A percentile compares a stretch with the other conserved stretches of the same genome.
phyloP scores from a whole-genome alignment of 441 rosid genomes.

The Erysimum cheiri region DNA sequence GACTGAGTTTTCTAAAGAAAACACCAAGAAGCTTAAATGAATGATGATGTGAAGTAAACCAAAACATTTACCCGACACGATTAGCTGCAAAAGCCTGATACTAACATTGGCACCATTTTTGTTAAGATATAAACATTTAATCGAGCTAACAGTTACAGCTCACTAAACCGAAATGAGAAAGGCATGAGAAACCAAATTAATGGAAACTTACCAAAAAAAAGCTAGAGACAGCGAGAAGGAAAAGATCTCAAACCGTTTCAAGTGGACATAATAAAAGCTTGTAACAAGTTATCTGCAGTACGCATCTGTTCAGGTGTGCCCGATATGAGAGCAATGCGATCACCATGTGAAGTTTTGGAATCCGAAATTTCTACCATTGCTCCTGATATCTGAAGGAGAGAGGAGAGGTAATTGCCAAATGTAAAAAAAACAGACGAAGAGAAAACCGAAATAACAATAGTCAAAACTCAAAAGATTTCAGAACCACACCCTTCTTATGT shows the following conservation, averaged over 20 bases:
- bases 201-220: neutral
- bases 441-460: neutral
- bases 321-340: conserved; percentile 76
- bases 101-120: neutral
- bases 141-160: neutral
- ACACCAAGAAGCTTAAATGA: too few species aligned
- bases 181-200: neutral
- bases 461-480: conserved; percentile 6
- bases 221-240: neutral
- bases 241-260: conserved; percentile 39
- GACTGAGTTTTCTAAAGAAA: too few species aligned
- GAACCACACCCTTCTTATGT: conserved; percentile 74
- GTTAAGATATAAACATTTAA: neutral
- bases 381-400: conserved; percentile 81
- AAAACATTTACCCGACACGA: too few species aligned
- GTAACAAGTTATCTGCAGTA: conserved; percentile 90
- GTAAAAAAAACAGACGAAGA: neutral
- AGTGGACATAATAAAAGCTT: conserved; percentile 92
- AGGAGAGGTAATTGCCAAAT: neutral
- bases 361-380: conserved; percentile 86
- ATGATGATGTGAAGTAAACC: too few species aligned
- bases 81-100: neutral
- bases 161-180: neutral
- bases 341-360: conserved; percentile 75
- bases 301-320: conserved; percentile 92